A percentile compares a stretch with the other conserved stretches of the same genome.
These are phyloP conservation scores for Neurospora sp. DNA, from an alignment of 495 filamentous ascomycete genomes.

Conservation along the genomic window DNA sequence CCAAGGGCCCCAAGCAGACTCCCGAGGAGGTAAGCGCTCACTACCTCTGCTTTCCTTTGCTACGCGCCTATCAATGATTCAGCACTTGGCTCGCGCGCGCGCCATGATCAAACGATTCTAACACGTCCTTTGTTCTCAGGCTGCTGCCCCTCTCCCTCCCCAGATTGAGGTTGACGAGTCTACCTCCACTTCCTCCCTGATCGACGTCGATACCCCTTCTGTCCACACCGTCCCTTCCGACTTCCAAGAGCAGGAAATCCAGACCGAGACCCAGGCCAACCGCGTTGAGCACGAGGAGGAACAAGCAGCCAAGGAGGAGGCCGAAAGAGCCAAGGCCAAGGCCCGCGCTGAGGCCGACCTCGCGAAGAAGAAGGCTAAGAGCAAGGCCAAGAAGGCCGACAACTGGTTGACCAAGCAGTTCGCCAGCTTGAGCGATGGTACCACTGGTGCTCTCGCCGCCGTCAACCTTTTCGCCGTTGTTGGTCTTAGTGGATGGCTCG, in stretches of 20 bases:
- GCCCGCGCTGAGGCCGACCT: conserved; percentile 38
- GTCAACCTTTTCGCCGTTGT: conserved; percentile 33
- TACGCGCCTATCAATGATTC: not conserved
- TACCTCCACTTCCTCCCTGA: conserved; percentile 48
- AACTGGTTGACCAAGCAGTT: conserved; percentile 28
- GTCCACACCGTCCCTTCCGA: conserved; percentile 59
- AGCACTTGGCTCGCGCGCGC: not conserved
- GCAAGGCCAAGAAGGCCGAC: conserved; percentile 30
- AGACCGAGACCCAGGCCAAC: conserved; percentile 66
- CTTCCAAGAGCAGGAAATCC: conserved; percentile 50
- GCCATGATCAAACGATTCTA: not conserved
- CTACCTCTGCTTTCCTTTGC: not conserved
- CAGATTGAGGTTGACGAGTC: conserved; percentile 50
- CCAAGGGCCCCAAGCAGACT: conserved; percentile 61
- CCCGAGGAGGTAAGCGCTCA: conserved; percentile 52
- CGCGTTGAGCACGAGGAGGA: conserved; percentile 37
- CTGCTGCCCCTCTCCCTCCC: conserved; percentile 56
- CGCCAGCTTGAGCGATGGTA: conserved; percentile 20
- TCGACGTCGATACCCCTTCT: conserved; percentile 70
- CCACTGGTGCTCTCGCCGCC: conserved; percentile 24
- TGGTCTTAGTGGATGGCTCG: conserved; percentile 35
- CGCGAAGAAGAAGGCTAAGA: conserved; percentile 41
- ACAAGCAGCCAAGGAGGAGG: conserved; percentile 11
- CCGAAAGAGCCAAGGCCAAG: conserved; percentile 25
- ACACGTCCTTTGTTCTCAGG: conserved; percentile 17